Base-by-base conservation (phyloP, 140 eudicot species). In the Ambrosia hybrid region DNA sequence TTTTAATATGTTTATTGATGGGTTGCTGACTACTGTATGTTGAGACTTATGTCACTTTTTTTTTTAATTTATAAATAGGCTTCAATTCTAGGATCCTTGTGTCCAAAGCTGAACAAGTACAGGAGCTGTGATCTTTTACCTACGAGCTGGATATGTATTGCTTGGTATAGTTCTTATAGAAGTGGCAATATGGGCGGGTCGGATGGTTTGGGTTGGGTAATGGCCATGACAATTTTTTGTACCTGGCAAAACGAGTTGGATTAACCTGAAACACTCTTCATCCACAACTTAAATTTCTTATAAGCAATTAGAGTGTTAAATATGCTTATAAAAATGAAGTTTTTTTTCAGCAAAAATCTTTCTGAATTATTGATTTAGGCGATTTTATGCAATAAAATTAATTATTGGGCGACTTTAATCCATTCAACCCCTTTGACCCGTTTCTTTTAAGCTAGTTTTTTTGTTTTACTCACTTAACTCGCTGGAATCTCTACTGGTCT, bases 71-170 rank as follows among this genome's bases (percentile, higher is more conserved):
- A 16, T 12, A 37, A 57, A 80, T 83, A 92, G 98, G 78, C 83
- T 76, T 68, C 80, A 16, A 12, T 33, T 36, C 93, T 92, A 67
- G 87, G 79, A 56, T 74, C 87, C 16, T 64, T 51, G 57, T 82
- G 71, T 76, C 93, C 98, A 21, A 86, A 82, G 70, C 88, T 92
- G 70, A 74, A 51, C 67, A 80, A 51, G 5, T 89, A 71, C 71
- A 79, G 74, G 66, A 92, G 98, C 81, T 85, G 86, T 59, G 98
- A 92, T 73, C 57, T 92, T 30, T 76, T 77, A 46, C 86, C 95
- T 48, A 17, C 89, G 45, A 92, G 98, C 86, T 92, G 98, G 98
- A 66, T 92, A 26, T 76, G 84, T 67, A 86, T 89, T 17, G 93
- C 95, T 71, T 92, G 97, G 97, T 63, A 73, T 49, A 15, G 6